Evolutionary conservation across 129 eudicot genomes (phyloP), one percentile per base, ranked within the genome.

Genomic region (Centaurea solstitialis): DNA sequence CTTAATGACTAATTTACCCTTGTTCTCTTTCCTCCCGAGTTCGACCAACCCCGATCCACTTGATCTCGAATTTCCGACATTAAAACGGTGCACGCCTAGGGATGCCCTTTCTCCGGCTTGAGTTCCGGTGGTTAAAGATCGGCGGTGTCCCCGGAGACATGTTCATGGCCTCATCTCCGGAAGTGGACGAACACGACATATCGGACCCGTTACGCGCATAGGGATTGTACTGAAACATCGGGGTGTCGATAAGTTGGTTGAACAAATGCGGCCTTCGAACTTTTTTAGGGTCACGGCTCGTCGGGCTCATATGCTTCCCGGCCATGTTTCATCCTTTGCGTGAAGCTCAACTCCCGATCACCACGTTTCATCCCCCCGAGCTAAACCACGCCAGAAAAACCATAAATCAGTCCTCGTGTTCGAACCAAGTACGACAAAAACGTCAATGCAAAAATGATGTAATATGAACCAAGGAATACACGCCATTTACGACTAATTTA

Each of bases 11-110:
- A 74, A 9, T 12, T 13, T 13, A 40, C 66, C 81, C 47, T 28
- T 30, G 22, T 3, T 7, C 15, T 75, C 72, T 71, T 23, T 39
- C 13, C 23, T 17, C 68, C 24, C 67, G 67, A 6, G 24, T 59
- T n/a, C 9, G 6, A 59, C 18, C 66, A 9, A 43, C 53, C 53
- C 10, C 9, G 9, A n/a, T 18, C 18, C 24, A 17, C 68, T 15
- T 21, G 64, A 62, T 21, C 24, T 20, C 21, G 68, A 62, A 3
- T 53, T 64, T 13, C 9, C 28, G 21, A 35, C n/a, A 18, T 83
- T 83, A 90, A 28, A 92, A 92, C 1, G 97, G 97, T 10, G 97
- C 95, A 0, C 97, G 93, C 37, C 87, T 96, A 11, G 97, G 97
- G 39, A 88, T 85, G 68, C 97, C 97, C 88, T 93, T 93, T 64